Evolutionary conservation across 164 flowering plant genomes (phyloP).

Genomic region (Stephania japonica): DNA sequence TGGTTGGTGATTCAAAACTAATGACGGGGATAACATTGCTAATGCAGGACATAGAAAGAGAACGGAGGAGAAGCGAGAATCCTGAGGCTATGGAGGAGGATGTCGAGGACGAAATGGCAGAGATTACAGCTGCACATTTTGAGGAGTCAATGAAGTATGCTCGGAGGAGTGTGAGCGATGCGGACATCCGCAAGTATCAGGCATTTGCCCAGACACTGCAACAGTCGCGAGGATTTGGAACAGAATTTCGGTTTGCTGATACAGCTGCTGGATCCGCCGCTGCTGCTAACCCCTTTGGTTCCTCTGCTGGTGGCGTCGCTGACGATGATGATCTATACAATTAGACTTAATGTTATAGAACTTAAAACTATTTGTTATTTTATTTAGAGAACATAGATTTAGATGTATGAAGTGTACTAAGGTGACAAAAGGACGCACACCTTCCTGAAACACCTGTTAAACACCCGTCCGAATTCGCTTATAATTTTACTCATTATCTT

Average conservation of each 20-base stretch:
- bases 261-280: constrained; percentile 27
- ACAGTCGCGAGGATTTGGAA: constrained; percentile 80
- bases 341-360: constrained; percentile 19
- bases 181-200: constrained; percentile 80
- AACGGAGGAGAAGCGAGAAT: constrained; percentile 58
- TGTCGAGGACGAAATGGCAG: constrained; percentile 71
- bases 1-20: not conserved
- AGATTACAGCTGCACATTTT: constrained; percentile 72
- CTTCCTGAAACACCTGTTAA: not conserved
- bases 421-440: not conserved
- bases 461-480: too few relatives aligned
- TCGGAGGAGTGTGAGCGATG: constrained; percentile 79
- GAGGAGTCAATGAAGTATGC: constrained; percentile 90
- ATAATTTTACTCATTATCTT: too few relatives aligned
- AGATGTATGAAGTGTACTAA: not conserved
- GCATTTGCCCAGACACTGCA: constrained; percentile 82
- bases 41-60: constrained; percentile 75
- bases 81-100: constrained; percentile 89
- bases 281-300: constrained; percentile 53
- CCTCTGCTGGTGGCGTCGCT: constrained; percentile 53
- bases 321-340: constrained; percentile 67
- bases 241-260: constrained; percentile 61
- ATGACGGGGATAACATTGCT: not conserved
- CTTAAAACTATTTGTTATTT: not conserved
- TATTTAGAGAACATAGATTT: not conserved